Evolutionary conservation across 441 rosid species (phyloP).

Genomic region (Omphalea diandra): DNA sequence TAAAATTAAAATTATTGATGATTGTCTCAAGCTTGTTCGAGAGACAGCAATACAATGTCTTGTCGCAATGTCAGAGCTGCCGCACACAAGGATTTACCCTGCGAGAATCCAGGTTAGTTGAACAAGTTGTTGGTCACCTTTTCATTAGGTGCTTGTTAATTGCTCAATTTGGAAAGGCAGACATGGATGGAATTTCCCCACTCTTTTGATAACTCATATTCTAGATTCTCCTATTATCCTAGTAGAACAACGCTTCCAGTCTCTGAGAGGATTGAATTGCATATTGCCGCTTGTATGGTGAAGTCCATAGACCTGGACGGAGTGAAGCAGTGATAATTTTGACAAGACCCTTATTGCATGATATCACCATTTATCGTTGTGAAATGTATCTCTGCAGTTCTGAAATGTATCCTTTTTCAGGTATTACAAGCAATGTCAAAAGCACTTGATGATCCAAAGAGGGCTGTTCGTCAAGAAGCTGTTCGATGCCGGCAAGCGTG

Average conservation of each 20-base stretch:
- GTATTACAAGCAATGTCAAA: conserved; percentile 55
- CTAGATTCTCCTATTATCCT: too few relatives aligned
- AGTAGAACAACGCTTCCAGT: not conserved
- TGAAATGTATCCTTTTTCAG: conserved; percentile 30
- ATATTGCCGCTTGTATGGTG: not conserved
- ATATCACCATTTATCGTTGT: not conserved
- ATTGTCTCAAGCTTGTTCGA: conserved; percentile 55
- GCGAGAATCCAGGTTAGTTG: conserved; percentile 63
- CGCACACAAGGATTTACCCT: conserved; percentile 72
- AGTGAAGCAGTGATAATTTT: not conserved
- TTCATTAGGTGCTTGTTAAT: not conserved
- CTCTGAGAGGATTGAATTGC: not conserved
- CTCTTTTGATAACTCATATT: not conserved
- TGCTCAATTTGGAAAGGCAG: not conserved
- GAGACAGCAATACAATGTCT: conserved; percentile 92
- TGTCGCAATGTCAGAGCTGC: conserved; percentile 60
- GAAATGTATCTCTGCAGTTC: not conserved
- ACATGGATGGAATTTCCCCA: not conserved
- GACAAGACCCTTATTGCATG: not conserved
- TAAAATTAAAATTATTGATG: not conserved
- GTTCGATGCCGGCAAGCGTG: conserved; percentile 79
- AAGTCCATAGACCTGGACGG: not conserved
- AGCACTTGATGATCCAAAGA: conserved; percentile 83
- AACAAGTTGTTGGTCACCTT: not conserved
- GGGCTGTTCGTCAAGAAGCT: conserved; percentile 82